phyloP scores from a whole-genome alignment of 257 asterid species.

The Solanum stenotomum region DNA sequence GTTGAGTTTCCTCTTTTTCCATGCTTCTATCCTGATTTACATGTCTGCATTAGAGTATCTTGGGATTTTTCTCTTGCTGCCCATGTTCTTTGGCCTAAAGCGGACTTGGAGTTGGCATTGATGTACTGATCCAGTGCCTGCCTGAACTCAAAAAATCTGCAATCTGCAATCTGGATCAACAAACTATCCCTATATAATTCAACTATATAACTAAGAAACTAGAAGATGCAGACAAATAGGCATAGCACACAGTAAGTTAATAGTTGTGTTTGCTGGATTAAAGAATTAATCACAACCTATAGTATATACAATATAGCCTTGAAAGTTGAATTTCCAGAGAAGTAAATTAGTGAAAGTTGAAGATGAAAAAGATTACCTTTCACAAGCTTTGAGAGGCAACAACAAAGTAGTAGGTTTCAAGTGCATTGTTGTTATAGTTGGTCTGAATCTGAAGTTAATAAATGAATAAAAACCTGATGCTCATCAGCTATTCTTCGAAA shows the following conservation, averaged over 20 bases:
- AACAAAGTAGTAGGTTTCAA: conserved; percentile 2
- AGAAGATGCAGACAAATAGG: background rate
- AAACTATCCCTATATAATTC: background rate
- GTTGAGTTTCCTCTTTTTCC: too few relatives aligned
- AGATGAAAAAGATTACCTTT: conserved; percentile 13
- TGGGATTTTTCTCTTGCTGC: too few relatives aligned
- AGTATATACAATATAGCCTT: background rate
- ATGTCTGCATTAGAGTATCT: too few relatives aligned
- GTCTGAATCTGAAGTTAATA: conserved; percentile 2
- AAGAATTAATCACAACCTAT: background rate
- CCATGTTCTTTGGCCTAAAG: too few relatives aligned
- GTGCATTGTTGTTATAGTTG: conserved; percentile 4
- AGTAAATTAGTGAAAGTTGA: background rate
- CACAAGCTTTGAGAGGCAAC: conserved; percentile 12
- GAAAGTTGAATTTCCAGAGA: background rate
- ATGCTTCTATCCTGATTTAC: too few relatives aligned
- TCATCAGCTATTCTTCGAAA: conserved; percentile 22
- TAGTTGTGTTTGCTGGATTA: background rate
- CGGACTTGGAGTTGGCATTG: too few relatives aligned
- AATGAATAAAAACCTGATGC: background rate
- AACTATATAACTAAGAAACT: background rate
- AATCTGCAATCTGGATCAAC: background rate
- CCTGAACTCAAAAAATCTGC: too few relatives aligned
- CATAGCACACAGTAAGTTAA: too few relatives aligned
- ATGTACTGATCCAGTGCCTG: too few relatives aligned